Conservation (phyloP, 2,329 filamentous ascomycete genomes). For the Botrytis pseudocinerea region DNA sequence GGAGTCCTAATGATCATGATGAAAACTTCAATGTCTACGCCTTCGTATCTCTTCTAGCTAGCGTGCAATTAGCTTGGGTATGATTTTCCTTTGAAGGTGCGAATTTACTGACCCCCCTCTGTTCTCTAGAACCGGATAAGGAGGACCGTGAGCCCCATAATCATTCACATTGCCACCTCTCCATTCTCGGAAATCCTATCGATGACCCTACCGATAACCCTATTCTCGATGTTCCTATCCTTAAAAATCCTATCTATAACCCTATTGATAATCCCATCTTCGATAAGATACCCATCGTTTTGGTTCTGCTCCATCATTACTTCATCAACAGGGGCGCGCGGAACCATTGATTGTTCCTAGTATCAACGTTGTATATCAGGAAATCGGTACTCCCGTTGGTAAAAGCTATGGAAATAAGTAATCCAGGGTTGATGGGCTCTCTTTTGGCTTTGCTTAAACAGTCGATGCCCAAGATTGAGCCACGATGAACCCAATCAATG, state of each 20-base stretch:
- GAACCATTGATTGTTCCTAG: not conserved
- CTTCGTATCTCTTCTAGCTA: not conserved
- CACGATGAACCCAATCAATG: not conserved
- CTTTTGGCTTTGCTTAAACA: not conserved
- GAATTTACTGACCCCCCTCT: not conserved
- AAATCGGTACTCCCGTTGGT: not conserved
- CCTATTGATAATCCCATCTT: not conserved
- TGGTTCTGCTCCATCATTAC: not conserved
- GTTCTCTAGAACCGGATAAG: not conserved
- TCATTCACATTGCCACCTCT: not conserved
- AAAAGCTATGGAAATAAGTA: not conserved
- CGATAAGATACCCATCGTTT: not conserved
- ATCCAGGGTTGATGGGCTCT: fast-evolving
- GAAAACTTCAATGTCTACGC: not conserved
- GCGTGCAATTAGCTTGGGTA: too few relatives aligned
- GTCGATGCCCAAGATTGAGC: not conserved
- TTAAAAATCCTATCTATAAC: too few relatives aligned
- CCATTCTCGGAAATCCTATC: not conserved
- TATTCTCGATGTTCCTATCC: too few relatives aligned
- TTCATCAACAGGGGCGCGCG: not conserved
- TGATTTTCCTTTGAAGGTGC: not conserved
- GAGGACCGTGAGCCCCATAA: not conserved
- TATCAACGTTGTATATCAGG: not conserved
- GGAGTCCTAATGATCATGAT: not conserved
- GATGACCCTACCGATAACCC: too few relatives aligned